These are phyloP conservation scores for Salinomyces thailandicus DNA, from an alignment of 2,329 filamentous ascomycete genomes.

Conservation along the genomic window DNA sequence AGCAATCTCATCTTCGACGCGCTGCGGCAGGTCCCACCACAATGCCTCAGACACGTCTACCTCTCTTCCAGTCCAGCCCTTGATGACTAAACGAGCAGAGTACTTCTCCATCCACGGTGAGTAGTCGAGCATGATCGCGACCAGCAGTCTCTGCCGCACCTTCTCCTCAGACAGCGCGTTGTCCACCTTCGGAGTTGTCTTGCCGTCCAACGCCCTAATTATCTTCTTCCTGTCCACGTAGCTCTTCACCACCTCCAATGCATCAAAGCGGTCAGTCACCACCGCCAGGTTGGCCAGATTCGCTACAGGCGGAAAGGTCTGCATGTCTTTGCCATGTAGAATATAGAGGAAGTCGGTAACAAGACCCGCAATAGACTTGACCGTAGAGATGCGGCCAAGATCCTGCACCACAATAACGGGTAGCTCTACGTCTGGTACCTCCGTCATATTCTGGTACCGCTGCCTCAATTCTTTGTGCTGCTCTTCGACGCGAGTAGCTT, in stretches of 20 bases:
- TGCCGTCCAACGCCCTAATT: constrained; percentile 33
- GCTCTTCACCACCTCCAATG: constrained; percentile 44
- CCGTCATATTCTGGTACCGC: constrained; percentile 36
- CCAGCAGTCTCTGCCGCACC: constrained; percentile 58
- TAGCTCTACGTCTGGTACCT: constrained; percentile 39
- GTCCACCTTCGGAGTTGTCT: constrained; percentile 32
- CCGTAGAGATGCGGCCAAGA: constrained; percentile 57
- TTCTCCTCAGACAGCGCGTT: constrained; percentile 48
- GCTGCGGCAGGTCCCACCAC: constrained; percentile 65
- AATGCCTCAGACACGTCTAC: constrained; percentile 35
- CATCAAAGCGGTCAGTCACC: constrained; percentile 64
- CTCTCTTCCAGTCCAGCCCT: constrained; percentile 51
- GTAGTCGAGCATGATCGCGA: constrained; percentile 55
- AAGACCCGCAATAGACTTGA: constrained; percentile 41
- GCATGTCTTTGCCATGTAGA: constrained; percentile 47
- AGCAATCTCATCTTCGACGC: constrained; percentile 60
- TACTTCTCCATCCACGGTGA: constrained; percentile 49
- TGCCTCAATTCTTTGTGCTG: constrained; percentile 42
- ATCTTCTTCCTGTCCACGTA: constrained; percentile 42
- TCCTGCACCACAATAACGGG: constrained; percentile 55
- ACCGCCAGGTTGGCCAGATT: constrained; percentile 59
- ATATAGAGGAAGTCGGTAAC: constrained; percentile 58
- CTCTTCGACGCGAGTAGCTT: constrained; percentile 47
- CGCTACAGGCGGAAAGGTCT: constrained; percentile 37
- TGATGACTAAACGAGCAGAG: constrained; percentile 55